These are phyloP conservation scores for Saksenaea vasiformis DNA, from an alignment of 371 early-diverging fungal species.

Conservation along the genomic window DNA sequence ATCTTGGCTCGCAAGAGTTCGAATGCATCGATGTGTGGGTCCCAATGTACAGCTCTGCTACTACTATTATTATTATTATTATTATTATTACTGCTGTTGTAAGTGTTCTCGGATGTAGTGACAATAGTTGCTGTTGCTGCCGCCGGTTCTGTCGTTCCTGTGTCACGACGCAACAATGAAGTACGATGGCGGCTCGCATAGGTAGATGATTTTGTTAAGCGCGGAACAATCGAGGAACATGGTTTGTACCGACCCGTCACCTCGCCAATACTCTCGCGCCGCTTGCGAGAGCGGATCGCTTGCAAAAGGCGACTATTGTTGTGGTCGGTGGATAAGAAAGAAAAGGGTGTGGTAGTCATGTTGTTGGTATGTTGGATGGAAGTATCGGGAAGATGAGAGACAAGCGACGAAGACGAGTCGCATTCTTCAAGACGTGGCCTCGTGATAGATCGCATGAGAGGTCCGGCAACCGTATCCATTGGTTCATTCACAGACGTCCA, in stretches of 20 bases:
- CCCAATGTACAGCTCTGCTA: slow-evolving; percentile 23
- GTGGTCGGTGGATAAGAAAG: background rate
- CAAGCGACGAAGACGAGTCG: background rate
- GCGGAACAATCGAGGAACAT: slow-evolving; percentile 24
- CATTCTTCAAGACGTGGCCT: background rate
- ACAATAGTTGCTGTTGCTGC: slow-evolving; percentile 5
- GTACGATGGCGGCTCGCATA: slow-evolving; percentile 9
- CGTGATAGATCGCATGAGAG: slow-evolving; percentile 4
- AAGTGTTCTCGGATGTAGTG: slow-evolving; percentile 6
- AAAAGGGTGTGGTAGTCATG: background rate
- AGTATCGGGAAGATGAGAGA: slow-evolving; percentile 5
- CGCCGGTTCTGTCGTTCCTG: background rate
- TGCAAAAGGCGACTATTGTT: slow-evolving; percentile 14
- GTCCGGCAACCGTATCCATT: background rate
- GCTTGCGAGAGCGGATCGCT: slow-evolving; percentile 24
- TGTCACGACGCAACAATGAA: background rate
- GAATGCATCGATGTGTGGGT: slow-evolving; percentile 49
- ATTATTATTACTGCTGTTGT: background rate
- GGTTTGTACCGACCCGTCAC: slow-evolving; percentile 18
- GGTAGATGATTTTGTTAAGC: slow-evolving; percentile 34
- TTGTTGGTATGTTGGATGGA: background rate
- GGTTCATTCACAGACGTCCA: background rate
- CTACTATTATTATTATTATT: background rate
- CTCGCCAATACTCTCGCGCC: slow-evolving; percentile 40
- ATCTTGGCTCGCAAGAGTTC: slow-evolving; percentile 50